A percentile compares a stretch with the other conserved stretches of the same genome.
These are phyloP conservation scores for Clausena lansium DNA, from an alignment of 345 rosid genomes.

Conservation along the genomic window DNA sequence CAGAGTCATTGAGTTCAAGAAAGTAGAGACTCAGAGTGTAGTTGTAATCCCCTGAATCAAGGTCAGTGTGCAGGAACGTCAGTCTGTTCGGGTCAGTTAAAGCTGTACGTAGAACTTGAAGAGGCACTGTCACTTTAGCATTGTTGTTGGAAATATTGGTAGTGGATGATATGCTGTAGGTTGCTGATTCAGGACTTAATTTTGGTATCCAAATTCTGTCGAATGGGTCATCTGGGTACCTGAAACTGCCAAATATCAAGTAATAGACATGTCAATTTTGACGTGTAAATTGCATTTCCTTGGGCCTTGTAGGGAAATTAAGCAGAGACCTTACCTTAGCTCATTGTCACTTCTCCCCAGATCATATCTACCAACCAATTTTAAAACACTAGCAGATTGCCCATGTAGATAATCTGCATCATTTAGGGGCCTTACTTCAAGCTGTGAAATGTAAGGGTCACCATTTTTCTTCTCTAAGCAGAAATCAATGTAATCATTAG, in stretches of 20 bases:
- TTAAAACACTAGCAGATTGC: conserved; percentile 33
- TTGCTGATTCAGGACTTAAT: conserved; percentile 15
- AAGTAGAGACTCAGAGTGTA: conserved; percentile 64
- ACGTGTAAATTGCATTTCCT: neutral
- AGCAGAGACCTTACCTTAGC: conserved; percentile 39
- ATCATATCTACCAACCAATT: conserved; percentile 41
- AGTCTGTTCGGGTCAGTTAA: conserved; percentile 27
- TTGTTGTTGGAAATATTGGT: conserved; percentile 1
- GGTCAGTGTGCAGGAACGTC: conserved; percentile 34
- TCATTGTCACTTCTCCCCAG: conserved; percentile 30
- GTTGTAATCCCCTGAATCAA: conserved; percentile 26
- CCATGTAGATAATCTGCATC: conserved; percentile 35
- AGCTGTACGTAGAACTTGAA: conserved; percentile 49
- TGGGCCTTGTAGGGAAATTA: neutral
- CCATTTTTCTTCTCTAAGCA: conserved; percentile 44
- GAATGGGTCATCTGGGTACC: conserved; percentile 47
- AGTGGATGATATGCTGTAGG: neutral
- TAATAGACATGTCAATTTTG: neutral
- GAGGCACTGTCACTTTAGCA: conserved; percentile 33
- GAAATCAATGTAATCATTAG: conserved; percentile 29
- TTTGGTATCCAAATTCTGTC: conserved; percentile 61
- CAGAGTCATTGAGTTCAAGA: conserved; percentile 41
- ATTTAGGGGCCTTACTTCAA: conserved; percentile 50
- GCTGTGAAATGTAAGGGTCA: conserved; percentile 44
- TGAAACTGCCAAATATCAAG: conserved; percentile 27